A percentile compares a stretch with the other conserved stretches of the same genome.
These are phyloP conservation scores for Podila epicladia DNA, from an alignment of 192 early-diverging fungal genomes.

Conservation along the genomic window DNA sequence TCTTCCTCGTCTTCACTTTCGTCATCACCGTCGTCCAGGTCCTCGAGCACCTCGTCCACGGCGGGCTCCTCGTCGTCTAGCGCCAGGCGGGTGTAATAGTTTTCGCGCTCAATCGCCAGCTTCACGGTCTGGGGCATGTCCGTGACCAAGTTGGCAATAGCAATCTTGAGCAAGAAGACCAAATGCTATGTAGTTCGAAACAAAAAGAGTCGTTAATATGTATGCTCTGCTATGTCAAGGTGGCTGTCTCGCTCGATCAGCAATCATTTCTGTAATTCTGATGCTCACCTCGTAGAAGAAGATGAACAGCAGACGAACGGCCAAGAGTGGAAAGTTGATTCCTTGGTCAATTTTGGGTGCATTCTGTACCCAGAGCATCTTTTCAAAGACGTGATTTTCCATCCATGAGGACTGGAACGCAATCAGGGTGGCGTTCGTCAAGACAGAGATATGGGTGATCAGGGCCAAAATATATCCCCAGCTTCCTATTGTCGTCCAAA, in stretches of 20 bases:
- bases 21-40: conserved; percentile 22
- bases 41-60: conserved; percentile 44
- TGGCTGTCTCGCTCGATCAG: no score
- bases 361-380: conserved; percentile 2
- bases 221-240: no score
- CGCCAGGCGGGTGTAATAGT: conserved; percentile 34
- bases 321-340: conserved; percentile 16
- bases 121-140: conserved; percentile 48
- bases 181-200: conserved; percentile 27
- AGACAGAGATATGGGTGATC: conserved; percentile 47
- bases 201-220: not conserved
- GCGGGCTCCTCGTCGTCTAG: conserved; percentile 46
- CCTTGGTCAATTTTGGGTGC: no score
- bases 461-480: conserved; percentile 48
- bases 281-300: conserved; percentile 50
- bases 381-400: conserved; percentile 17
- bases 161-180: conserved; percentile 47
- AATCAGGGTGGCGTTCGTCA: conserved; percentile 52
- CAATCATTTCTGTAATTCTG: not conserved
- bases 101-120: conserved; percentile 52
- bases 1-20: conserved; percentile 33
- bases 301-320: conserved; percentile 45
- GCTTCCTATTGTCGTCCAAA: conserved; percentile 25
- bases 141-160: conserved; percentile 40
- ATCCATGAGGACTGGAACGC: conserved; percentile 56